Base-by-base conservation (phyloP, 1,284 basidiomycete species). In the Meripilus lineatus region DNA sequence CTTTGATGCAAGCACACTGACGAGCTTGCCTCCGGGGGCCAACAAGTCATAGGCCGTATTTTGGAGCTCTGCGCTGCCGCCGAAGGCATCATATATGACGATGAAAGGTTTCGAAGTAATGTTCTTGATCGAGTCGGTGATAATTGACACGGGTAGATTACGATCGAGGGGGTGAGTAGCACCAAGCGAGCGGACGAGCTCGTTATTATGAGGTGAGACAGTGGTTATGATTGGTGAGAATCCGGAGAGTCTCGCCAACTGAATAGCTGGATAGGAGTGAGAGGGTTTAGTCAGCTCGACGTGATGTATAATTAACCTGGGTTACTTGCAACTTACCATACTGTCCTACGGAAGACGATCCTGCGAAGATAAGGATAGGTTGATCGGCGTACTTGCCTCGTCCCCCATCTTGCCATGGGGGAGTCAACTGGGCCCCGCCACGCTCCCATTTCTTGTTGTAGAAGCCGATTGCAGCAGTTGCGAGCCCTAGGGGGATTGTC, bases 161-260 rank as follows among this genome's bases (percentile, higher is more conserved):
- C 52, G 40, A 44, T 55, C 68, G 45, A 78, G 54, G 45, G 72
- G 58, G 42, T 71, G 67, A 1, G 71, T 72, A 0, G 74, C 76
- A 2, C 77, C 76, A n/a, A 75, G 63, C 2, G 64, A 65, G 50
- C 72, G 72, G 47, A 77, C 62, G 48, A 57, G 62, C 0, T 54
- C 64, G 2, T 54, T 52, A 52, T 78, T 70, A 45, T 66, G 63
- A 6, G 59, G 46, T 8, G 74, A 77, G 5, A 71, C 63, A 5
- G 74, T 75, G 11, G 71, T 62, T 46, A 77, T 67, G 46, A 77
- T 72, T 4, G 66, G 67, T 3, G 63, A 67, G 57, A 75, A 75
- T 0, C 75, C 75, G 1, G 72, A 70, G 7, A 74, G 51, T 46
- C 64, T 67, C 7, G 69, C 70, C 17, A 77, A 58, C 54, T 78